Evolutionary conservation across 2,329 filamentous ascomycete genomes (phyloP), one percentile per base, ranked within the genome.

Genomic region (Thielaviopsis cerberus): DNA sequence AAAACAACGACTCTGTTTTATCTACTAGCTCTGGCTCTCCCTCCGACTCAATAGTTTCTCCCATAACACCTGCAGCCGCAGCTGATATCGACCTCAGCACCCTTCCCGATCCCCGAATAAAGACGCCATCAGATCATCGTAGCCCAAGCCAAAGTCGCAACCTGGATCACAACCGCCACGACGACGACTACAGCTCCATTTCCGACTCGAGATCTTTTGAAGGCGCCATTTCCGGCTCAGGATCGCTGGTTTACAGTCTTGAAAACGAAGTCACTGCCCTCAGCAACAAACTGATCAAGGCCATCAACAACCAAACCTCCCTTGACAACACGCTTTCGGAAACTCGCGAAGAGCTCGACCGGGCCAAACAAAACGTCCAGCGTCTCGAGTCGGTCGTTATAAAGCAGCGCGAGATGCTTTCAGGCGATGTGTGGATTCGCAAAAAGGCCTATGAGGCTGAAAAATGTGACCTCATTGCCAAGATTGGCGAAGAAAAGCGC

Each of bases 211-310:
- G 41, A 48, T 48, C 41, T n/a, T 48, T 20, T n/a, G 41, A 48
- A 17, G n/a, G 17, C 20, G n/a, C n/a, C n/a, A n/a, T 17, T 48
- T 48, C 41, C n/a, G n/a, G 41, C n/a, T 48, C 41, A 17, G 41
- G n/a, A 17, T 48, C 41, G n/a, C 41, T 48, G 17, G 41, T 48
- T 48, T 48, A 48, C 41, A 48, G 41, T n/a, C 71, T 82, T 23
- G 76, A 76, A 63, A 74, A 79, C 59, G 92, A 97, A 70, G 88
- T 98, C 26, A 87, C 91, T 7, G 82, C 87, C 6, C 75, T 98
- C 30, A 97, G 89, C 71, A 91, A 89, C 54, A 98, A 98, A 70
- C 81, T 98, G 62, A 91, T 98, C 65, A 91, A 92, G 67, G 91
- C 92, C 51, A 96, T 98, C 71, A 98, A 98, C 68, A 86, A 94